These are phyloP conservation scores for Penicillium sp. DNA, from an alignment of 2,329 filamentous ascomycete species.

Conservation along the genomic window DNA sequence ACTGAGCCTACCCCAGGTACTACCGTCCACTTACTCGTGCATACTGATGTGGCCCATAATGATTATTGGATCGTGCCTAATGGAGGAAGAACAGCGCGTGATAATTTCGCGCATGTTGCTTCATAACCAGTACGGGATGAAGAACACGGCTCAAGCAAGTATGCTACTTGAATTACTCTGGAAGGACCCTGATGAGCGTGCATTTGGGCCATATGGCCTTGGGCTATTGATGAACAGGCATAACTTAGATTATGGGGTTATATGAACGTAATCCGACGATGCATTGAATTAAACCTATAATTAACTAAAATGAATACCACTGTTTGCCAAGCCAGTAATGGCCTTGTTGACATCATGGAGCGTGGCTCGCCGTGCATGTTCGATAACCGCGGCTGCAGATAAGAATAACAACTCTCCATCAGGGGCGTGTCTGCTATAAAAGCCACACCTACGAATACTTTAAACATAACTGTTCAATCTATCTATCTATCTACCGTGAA, in stretches of 20 bases:
- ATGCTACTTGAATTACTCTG: constrained; percentile 16
- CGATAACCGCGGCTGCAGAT: too few species aligned
- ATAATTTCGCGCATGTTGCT: background rate
- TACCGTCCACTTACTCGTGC: background rate
- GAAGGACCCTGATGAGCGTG: constrained; percentile 13
- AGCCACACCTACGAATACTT: too few species aligned
- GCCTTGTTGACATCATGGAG: too few species aligned
- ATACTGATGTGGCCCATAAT: constrained; percentile 22
- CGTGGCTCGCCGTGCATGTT: too few species aligned
- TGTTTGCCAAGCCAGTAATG: too few species aligned
- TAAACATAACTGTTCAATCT: too few species aligned
- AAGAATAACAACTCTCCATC: too few species aligned
- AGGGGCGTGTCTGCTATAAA: background rate
- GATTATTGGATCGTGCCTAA: constrained; percentile 22
- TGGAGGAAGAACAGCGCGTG: constrained; percentile 7
- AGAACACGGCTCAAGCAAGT: constrained; percentile 4
- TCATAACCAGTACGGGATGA: background rate
- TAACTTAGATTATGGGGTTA: constrained; percentile 18
- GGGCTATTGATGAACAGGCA: constrained; percentile 20
- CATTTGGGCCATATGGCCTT: constrained; percentile 21
- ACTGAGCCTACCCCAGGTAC: background rate
- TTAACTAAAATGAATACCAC: too few species aligned
- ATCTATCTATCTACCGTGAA: too few species aligned
- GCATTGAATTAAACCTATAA: too few species aligned
- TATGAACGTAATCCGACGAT: constrained; percentile 1